phyloP scores from a whole-genome alignment of 768 basidiomycete species.

The Asterophora parasitica region DNA sequence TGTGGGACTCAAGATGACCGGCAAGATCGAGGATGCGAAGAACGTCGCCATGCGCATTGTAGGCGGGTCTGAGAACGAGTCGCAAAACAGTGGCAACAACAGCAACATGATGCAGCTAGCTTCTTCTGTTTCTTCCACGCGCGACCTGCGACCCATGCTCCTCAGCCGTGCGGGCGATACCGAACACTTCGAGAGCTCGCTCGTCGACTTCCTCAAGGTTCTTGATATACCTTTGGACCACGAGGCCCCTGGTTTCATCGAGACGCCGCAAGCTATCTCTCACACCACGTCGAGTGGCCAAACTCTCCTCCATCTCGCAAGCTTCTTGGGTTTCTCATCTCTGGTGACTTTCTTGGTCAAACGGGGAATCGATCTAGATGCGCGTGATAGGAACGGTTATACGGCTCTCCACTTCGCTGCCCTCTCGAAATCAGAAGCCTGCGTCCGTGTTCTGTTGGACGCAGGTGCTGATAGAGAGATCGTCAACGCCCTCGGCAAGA shows the following conservation, averaged over 20 bases:
- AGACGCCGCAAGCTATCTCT: conserved; percentile 58
- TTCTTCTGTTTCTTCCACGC: conserved; percentile 35
- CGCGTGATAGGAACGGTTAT: conserved; percentile 83
- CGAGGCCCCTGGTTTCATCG: conserved; percentile 34
- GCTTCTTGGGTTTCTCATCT: conserved; percentile 69
- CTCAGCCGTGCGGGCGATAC: conserved; percentile 49
- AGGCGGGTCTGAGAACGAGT: conserved; percentile 55
- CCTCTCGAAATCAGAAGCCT: conserved; percentile 56
- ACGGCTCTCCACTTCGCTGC: conserved; percentile 88
- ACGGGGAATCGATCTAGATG: conserved; percentile 74
- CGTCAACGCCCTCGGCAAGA: conserved; percentile 68
- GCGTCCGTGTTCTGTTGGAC: conserved; percentile 61
- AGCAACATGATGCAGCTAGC: conserved; percentile 53
- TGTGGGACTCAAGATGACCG: conserved; percentile 95
- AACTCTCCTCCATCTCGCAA: conserved; percentile 84
- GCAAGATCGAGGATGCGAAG: conserved; percentile 89
- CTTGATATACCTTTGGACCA: conserved; percentile 60
- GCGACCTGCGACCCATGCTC: conserved; percentile 54
- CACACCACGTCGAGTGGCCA: conserved; percentile 70
- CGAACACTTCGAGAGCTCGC: conserved; percentile 66
- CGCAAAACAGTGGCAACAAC: conserved; percentile 27
- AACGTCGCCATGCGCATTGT: conserved; percentile 93
- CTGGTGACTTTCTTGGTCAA: conserved; percentile 69
- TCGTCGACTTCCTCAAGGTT: conserved; percentile 77
- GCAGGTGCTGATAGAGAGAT: conserved; percentile 80